Evolutionary conservation across 176 grass and related monocot species (phyloP), one percentile per base, ranked within the genome.

Genomic region (Poa pratensis): DNA sequence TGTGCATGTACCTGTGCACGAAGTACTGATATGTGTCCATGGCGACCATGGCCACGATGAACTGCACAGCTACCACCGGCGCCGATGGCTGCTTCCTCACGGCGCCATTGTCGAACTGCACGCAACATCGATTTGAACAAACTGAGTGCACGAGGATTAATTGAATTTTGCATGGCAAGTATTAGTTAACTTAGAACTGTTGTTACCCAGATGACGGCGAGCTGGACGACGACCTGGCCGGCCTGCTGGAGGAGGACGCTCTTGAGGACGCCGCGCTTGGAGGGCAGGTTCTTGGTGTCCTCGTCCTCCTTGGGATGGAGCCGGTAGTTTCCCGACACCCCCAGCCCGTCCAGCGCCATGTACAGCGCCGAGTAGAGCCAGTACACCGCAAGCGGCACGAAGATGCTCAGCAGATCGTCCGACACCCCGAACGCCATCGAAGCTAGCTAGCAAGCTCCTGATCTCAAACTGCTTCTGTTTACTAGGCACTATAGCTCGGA

Each of bases 11-110:
- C 79, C 92, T 90, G 92, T 93, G 92, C 92, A 93, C 86, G 83
- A 90, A 93, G 82, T 94, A 94, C 48, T 94, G 92, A 79, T 86
- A 93, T 65, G 91, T 93, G 82, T 93, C 91, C 88, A 93, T 85
- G 46, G 83, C 88, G 3, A 90, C 71, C 92, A 94, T 94, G 0
- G 88, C 92, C 30, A 92, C 20, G 12, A 85, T 50, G 70, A 89
- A 87, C 64, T 92, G 87, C 82, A 89, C 20, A 9, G 79, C 74
- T 28, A 88, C 86, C 54, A 88, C 63, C 53, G 83, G 69, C 2
- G 73, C 22, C 4, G 89, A 58, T 12, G 94, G 91, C 19, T 91
- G 94, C 66, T 83, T 50, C 35, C 35, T 37, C 35, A 37, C 35
- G 35, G 35, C 5, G 35, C 35, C 35, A 37, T 37, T 37, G 35